phyloP scores from a whole-genome alignment of 768 basidiomycete species.

The Suillus cothurnatus region DNA sequence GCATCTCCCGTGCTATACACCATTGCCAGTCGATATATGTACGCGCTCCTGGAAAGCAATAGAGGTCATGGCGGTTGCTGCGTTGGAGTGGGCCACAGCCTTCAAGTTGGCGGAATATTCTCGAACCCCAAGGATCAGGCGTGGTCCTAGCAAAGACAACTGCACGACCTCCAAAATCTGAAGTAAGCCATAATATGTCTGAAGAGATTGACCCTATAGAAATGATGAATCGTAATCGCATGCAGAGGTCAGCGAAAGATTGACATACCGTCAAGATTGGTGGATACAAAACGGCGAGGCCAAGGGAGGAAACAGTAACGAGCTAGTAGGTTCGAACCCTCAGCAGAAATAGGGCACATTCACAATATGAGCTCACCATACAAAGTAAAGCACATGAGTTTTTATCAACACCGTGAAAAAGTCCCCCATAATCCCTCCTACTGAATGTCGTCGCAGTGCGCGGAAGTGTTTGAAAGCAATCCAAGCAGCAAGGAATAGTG shows the following conservation, averaged over 20 bases:
- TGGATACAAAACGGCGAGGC: too few species aligned
- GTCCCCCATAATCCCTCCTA: background rate
- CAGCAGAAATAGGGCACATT: background rate
- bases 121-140: background rate
- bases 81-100: too few species aligned
- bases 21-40: background rate
- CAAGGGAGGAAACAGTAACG: background rate
- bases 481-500: background rate
- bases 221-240: background rate
- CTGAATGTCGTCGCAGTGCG: background rate
- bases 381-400: background rate
- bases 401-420: background rate
- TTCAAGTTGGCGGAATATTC: background rate
- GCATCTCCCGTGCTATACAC: too few species aligned
- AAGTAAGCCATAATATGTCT: fast-evolving
- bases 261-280: too few species aligned
- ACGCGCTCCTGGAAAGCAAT: background rate
- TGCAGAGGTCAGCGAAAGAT: background rate
- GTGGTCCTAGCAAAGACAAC: background rate
- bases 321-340: background rate
- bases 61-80: background rate
- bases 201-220: background rate
- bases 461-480: background rate
- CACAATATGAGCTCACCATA: background rate
- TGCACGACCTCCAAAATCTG: background rate